phyloP scores from a whole-genome alignment of 805 yeast species.

The Candida awuae region DNA sequence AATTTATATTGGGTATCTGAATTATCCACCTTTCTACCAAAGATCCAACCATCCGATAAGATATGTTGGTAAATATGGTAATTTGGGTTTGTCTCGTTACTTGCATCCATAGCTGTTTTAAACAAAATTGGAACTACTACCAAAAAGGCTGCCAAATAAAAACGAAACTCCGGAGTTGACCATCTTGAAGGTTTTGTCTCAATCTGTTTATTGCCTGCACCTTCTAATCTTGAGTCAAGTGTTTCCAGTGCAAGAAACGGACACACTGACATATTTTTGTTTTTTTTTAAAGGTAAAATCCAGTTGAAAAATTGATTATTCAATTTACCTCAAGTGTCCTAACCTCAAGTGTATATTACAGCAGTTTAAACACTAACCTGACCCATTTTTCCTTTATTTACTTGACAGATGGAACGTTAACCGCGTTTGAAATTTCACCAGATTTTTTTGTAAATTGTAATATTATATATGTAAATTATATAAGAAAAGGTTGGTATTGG shows the following conservation, averaged over 20 bases:
- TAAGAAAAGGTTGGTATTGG: too few species aligned
- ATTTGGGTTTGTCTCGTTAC: conserved; percentile 66
- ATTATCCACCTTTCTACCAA: conserved; percentile 86
- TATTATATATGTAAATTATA: too few species aligned
- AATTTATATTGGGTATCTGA: conserved; percentile 85
- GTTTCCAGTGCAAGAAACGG: conserved; percentile 36
- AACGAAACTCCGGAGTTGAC: conserved; percentile 65
- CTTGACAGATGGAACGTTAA: too few species aligned
- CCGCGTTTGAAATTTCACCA: too few species aligned
- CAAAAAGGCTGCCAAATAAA: conserved; percentile 57
- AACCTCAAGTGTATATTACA: too few species aligned
- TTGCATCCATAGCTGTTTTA: conserved; percentile 73
- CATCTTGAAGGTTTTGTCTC: conserved; percentile 47
- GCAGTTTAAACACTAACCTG: too few species aligned
- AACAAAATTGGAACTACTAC: conserved; percentile 77
- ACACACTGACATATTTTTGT: conserved; percentile 9
- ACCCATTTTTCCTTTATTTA: too few species aligned
- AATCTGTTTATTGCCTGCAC: conserved; percentile 30
- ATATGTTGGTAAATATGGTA: conserved; percentile 54
- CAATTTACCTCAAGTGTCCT: too few species aligned
- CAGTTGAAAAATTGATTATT: too few species aligned
- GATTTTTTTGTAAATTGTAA: too few species aligned
- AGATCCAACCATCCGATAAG: conserved; percentile 78
- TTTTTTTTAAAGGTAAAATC: not conserved
- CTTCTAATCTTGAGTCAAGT: conserved; percentile 42